A percentile compares a stretch with the other conserved stretches of the same genome.
These are phyloP conservation scores for Pseudotulostoma volvatum DNA, from an alignment of 495 filamentous ascomycete genomes.

Conservation along the genomic window DNA sequence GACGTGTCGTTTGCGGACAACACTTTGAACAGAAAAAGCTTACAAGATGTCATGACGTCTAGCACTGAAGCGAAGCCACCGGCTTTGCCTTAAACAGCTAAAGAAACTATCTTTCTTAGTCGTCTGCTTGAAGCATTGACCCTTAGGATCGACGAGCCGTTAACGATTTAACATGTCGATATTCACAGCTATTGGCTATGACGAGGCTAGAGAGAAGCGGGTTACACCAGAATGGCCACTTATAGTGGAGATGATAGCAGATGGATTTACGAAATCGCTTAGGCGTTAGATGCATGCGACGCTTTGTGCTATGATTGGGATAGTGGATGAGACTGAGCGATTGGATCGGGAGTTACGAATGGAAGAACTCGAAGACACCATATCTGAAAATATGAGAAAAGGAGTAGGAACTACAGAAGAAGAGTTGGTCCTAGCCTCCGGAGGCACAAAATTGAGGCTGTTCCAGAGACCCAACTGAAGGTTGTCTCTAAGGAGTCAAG, in stretches of 20 bases:
- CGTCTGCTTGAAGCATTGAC: background rate
- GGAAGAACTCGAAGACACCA: background rate
- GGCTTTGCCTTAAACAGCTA: background rate
- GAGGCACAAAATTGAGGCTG: background rate
- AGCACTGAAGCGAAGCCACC: background rate
- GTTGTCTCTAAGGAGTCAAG: no score
- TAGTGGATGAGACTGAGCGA: slow-evolving; percentile 2
- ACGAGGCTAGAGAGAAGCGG: slow-evolving; percentile 2
- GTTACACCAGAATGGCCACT: slow-evolving; percentile 2
- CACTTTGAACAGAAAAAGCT: background rate
- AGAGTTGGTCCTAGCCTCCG: background rate
- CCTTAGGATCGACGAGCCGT: background rate
- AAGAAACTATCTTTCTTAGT: background rate
- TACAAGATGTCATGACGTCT: background rate
- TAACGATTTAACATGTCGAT: slow-evolving; percentile 8
- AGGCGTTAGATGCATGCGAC: slow-evolving; percentile 1
- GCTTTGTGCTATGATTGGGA: background rate
- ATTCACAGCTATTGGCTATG: slow-evolving; percentile 8
- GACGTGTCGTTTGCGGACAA: background rate
- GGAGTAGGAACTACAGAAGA: no score
- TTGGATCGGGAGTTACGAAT: background rate
- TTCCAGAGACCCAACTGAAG: background rate
- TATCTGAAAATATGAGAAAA: no score
- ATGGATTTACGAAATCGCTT: slow-evolving; percentile 8
- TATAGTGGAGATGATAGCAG: slow-evolving; percentile 4